A percentile compares a stretch with the other conserved stretches of the same genome.
phyloP scores from a whole-genome alignment of 169 alveolate genomes.

The Plasmodium berghei region DNA sequence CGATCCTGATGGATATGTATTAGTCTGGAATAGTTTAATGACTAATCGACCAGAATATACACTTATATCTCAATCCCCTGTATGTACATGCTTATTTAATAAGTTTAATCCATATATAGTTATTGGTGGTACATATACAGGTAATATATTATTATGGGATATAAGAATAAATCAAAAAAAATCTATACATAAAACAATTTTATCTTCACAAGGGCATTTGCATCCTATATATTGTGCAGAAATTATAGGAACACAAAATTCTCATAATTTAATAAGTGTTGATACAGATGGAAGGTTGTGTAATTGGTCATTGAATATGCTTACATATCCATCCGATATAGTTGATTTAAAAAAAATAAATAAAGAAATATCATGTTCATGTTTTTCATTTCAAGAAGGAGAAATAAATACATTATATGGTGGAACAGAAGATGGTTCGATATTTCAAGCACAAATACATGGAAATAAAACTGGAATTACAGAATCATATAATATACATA shows the following conservation, averaged over 20 bases:
- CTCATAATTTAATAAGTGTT: conserved; percentile 90
- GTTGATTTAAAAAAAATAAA: conserved; percentile 76
- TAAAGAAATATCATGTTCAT: conserved; percentile 53
- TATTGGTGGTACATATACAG: conserved; percentile 93
- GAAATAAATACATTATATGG: conserved; percentile 74
- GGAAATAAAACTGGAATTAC: conserved; percentile 79
- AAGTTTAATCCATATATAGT: conserved; percentile 90
- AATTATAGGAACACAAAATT: conserved; percentile 92
- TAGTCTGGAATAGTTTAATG: conserved; percentile 81
- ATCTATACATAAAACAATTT: conserved; percentile 89
- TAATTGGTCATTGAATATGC: conserved; percentile 91
- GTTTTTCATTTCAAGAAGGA: conserved; percentile 73
- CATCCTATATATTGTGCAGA: conserved; percentile 90
- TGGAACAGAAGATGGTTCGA: conserved; percentile 72
- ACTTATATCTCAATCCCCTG: conserved; percentile 89
- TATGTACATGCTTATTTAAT: conserved; percentile 90
- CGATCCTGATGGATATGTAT: conserved; percentile 90
- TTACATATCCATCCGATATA: conserved; percentile 88
- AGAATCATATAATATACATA: conserved; percentile 80
- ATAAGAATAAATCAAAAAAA: conserved; percentile 88
- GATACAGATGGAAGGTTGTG: conserved; percentile 93
- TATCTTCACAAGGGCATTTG: conserved; percentile 89
- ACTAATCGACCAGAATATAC: conserved; percentile 91
- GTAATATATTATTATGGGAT: conserved; percentile 93
- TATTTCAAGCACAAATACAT: conserved; percentile 71